A percentile compares a stretch with the other conserved stretches of the same genome.
phyloP scores from a whole-genome alignment of 208 protist species.

The Acanthamoeba lenticulata region DNA sequence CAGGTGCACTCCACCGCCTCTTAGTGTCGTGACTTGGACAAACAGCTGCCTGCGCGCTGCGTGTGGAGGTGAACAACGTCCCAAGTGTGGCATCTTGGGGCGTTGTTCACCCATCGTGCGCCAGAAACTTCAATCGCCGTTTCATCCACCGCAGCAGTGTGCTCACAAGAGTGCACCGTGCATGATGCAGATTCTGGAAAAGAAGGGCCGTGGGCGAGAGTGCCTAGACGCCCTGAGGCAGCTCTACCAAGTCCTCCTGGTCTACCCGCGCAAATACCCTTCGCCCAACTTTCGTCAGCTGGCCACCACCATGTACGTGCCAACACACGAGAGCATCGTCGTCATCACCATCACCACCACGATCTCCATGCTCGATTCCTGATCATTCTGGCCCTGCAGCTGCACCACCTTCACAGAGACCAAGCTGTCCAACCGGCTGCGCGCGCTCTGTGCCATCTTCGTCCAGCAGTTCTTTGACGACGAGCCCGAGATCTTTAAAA shows the following conservation, averaged over 20 bases:
- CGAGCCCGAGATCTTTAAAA: constrained; percentile 27
- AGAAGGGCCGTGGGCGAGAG: neutral
- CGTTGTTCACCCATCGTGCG: no score
- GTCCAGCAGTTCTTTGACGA: constrained; percentile 42
- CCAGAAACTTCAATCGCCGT: no score
- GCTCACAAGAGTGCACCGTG: neutral
- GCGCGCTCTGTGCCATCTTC: neutral
- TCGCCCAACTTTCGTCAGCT: neutral
- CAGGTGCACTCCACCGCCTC: neutral
- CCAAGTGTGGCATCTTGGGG: no score
- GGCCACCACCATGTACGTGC: neutral
- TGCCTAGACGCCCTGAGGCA: neutral
- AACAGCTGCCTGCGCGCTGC: no score
- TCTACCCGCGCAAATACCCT: neutral
- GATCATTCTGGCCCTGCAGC: neutral
- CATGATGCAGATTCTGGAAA: neutral
- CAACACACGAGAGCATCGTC: no score
- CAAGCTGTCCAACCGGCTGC: neutral
- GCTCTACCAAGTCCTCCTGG: neutral
- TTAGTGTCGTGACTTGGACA: no score
- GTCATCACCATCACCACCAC: no score
- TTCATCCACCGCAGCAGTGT: no score
- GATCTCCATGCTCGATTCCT: no score
- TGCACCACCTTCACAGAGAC: neutral
- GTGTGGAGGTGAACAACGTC: no score